Evolutionary conservation across 176 grass and related monocot species (phyloP).

Genomic region (Carex scoparia): DNA sequence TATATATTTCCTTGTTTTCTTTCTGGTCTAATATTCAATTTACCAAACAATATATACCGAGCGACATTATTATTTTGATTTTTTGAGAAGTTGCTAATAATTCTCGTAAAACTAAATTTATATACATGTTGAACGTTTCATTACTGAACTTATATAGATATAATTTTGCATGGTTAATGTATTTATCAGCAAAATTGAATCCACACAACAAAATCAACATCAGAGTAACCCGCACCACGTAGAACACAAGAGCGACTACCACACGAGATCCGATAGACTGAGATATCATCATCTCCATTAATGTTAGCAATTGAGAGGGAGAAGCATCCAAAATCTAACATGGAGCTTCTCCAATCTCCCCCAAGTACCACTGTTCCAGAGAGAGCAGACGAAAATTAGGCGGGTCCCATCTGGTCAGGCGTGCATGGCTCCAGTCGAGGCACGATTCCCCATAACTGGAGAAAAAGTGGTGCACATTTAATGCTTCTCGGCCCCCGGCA

Average conservation of each 20-base stretch:
- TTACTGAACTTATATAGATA: neutral
- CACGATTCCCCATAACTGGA: constrained; percentile 40
- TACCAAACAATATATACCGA: no score
- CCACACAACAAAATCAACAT: neutral
- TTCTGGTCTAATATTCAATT: no score
- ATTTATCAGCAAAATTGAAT: neutral
- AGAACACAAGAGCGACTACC: neutral
- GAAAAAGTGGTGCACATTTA: constrained; percentile 18
- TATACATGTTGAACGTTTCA: neutral
- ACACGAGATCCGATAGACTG: neutral
- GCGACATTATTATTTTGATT: no score
- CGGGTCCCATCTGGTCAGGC: constrained; percentile 15
- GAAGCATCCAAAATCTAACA: neutral
- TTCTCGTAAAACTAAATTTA: no score
- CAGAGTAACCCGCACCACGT: neutral
- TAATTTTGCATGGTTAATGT: neutral
- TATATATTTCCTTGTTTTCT: no score
- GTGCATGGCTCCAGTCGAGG: constrained; percentile 21
- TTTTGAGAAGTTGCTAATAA: no score
- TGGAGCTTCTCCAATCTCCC: neutral
- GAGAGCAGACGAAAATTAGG: neutral
- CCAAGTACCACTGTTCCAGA: neutral
- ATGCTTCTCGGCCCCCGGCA: constrained; percentile 18
- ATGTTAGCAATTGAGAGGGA: neutral
- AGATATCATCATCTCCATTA: neutral